These are phyloP conservation scores for Exophiala sp. DNA, from an alignment of 2,329 filamentous ascomycete species.

Conservation along the genomic window DNA sequence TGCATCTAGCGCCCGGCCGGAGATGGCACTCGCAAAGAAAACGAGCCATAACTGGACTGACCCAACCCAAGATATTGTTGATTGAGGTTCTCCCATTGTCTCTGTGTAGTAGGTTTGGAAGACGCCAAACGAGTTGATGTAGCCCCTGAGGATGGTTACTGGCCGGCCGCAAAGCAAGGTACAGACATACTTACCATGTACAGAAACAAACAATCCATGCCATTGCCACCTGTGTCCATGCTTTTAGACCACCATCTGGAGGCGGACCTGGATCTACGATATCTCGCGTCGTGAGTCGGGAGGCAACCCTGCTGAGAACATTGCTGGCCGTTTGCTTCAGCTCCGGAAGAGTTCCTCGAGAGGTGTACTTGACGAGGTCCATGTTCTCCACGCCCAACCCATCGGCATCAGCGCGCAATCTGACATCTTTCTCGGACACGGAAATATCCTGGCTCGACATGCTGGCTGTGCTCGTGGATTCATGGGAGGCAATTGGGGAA, in stretches of 20 bases:
- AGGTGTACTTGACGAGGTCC: conserved; percentile 10
- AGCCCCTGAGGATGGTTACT: conserved; percentile 31
- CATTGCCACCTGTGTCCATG: conserved; percentile 52
- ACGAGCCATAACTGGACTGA: conserved; percentile 47
- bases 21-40: conserved; percentile 48
- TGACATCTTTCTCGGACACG: conserved; percentile 17
- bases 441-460: conserved; percentile 19
- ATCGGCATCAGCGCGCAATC: not conserved
- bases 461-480: not conserved
- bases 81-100: conserved; percentile 38
- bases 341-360: conserved; percentile 6
- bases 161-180: too few species aligned
- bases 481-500: conserved; percentile 1
- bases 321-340: conserved; percentile 18
- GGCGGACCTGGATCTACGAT: conserved; percentile 23
- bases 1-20: conserved; percentile 48
- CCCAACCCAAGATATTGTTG: conserved; percentile 50
- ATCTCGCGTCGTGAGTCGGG: conserved; percentile 19
- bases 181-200: conserved; percentile 48
- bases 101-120: conserved; percentile 51
- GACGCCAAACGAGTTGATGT: conserved; percentile 51
- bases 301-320: conserved; percentile 15
- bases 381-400: not conserved
- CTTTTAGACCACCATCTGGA: conserved; percentile 39
- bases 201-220: conserved; percentile 52